These are phyloP conservation scores for Centella asiatica DNA, from an alignment of 129 eudicot species.

Conservation along the genomic window DNA sequence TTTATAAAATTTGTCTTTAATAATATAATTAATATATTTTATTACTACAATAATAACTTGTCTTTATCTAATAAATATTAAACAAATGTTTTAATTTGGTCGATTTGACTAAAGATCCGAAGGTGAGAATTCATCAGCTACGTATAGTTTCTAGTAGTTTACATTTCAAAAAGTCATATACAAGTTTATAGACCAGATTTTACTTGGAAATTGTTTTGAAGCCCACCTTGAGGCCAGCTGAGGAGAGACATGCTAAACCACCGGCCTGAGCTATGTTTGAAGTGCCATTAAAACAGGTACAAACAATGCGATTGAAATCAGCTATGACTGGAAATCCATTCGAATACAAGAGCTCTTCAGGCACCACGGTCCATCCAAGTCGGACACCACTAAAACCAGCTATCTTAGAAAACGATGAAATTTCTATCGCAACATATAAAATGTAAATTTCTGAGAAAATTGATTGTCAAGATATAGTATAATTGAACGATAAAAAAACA, in stretches of 20 bases:
- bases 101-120: too few relatives aligned
- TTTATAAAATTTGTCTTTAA: too few relatives aligned
- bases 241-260: constrained; percentile 87
- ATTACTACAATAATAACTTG: too few relatives aligned
- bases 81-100: too few relatives aligned
- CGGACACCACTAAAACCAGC: constrained; percentile 99
- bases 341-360: constrained; percentile 71
- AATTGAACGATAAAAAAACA: too few relatives aligned
- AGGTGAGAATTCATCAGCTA: too few relatives aligned
- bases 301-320: constrained; percentile 83
- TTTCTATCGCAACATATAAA: constrained; percentile 87
- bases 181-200: too few relatives aligned
- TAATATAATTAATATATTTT: too few relatives aligned
- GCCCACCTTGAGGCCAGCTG: constrained; percentile 91
- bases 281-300: constrained; percentile 98
- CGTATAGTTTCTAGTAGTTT: too few relatives aligned
- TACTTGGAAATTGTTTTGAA: too few relatives aligned
- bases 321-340: constrained; percentile 88
- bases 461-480: background rate
- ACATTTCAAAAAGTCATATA: too few relatives aligned
- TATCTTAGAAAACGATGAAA: constrained; percentile 84
- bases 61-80: too few relatives aligned
- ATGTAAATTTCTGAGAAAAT: constrained; percentile 4
- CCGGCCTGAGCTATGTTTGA: constrained; percentile 96
- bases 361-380: constrained; percentile 92